Evolutionary conservation across 306 rosid species (phyloP), one percentile per base, ranked within the genome.

Genomic region (Vigna reflexopilosa): DNA sequence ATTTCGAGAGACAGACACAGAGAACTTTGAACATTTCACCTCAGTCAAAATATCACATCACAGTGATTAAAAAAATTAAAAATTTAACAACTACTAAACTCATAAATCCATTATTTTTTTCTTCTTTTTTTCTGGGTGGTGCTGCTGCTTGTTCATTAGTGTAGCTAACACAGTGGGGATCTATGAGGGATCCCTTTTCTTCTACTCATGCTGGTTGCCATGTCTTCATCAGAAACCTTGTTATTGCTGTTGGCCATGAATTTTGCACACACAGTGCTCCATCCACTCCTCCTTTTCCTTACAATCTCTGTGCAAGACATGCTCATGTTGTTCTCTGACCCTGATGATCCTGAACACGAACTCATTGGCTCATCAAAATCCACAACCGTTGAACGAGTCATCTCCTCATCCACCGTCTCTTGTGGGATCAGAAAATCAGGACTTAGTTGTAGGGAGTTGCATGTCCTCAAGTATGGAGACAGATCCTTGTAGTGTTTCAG

Each of bases 131-230:
- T 6, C 32, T 40, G 40, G 52, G 69, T 32, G 14, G 44, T 44
- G 70, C 42, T 40, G 7, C 67, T 30, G 26, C 34, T 64, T 69
- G 65, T 82, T 76, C 56, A 82, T 66, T 32, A 15, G 22, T 54
- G 49, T 62, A 62, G 65, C 70, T 84, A 93, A 86, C 96, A 93
- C 20, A 91, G 79, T 57, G 99, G 99, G 57, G 99, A 91, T 80
- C 99, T 88, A 86, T 91, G 99, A 56, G 99, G 99, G 78, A 89
- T 78, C 76, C 99, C 90, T 90, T 96, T 96, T 80, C 99, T 90
- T 88, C 99, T 91, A 59, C 96, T 94, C 84, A 94, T 89, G 91
- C 87, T 93, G 0, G 94, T 83, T 4, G 91, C 89, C 87, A 91
- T 91, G 80, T 92, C 96, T 58, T 94, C 93, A 55, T 90, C 88